phyloP scores from a whole-genome alignment of 2,329 filamentous ascomycete species.

The Neophaeococcomyces aloes region DNA sequence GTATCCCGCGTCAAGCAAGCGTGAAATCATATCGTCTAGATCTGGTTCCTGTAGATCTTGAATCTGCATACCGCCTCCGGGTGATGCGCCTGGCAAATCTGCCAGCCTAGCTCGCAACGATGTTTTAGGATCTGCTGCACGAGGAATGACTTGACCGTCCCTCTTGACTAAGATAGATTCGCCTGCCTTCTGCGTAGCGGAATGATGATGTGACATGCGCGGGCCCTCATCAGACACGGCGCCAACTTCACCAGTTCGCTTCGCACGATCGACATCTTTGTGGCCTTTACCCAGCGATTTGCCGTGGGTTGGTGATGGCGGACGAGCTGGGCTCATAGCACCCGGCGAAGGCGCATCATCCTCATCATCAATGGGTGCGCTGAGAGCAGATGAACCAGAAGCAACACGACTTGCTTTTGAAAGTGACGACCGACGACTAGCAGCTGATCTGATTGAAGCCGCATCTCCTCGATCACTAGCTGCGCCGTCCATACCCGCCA shows the following conservation, averaged over 20 bases:
- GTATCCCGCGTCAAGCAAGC: conserved; percentile 87
- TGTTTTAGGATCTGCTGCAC: conserved; percentile 37
- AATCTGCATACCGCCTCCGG: conserved; percentile 62
- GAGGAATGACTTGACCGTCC: conserved; percentile 58
- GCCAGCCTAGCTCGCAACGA: conserved; percentile 22
- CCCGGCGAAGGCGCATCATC: conserved; percentile 37
- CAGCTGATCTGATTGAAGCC: conserved; percentile 62
- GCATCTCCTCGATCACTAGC: conserved; percentile 58
- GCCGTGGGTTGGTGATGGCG: conserved; percentile 80
- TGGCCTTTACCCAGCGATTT: conserved; percentile 61
- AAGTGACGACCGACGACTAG: conserved; percentile 38
- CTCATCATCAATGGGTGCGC: conserved; percentile 26
- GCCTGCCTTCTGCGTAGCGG: conserved; percentile 58
- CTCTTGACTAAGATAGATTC: conserved; percentile 84
- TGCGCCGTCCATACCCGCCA: conserved; percentile 50
- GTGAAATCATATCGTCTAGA: conserved; percentile 92
- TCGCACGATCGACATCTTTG: conserved; percentile 68
- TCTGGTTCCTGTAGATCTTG: conserved; percentile 85
- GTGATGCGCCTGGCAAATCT: conserved; percentile 29
- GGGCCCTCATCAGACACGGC: conserved; percentile 87
- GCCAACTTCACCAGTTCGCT: conserved; percentile 82
- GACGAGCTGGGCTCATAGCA: conserved; percentile 47
- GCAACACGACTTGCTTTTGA: conserved; percentile 22
- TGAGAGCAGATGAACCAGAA: conserved; percentile 21
- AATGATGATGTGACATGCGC: conserved; percentile 49